phyloP scores from a whole-genome alignment of 2,329 filamentous ascomycete species.

The Aspergillus tanneri region DNA sequence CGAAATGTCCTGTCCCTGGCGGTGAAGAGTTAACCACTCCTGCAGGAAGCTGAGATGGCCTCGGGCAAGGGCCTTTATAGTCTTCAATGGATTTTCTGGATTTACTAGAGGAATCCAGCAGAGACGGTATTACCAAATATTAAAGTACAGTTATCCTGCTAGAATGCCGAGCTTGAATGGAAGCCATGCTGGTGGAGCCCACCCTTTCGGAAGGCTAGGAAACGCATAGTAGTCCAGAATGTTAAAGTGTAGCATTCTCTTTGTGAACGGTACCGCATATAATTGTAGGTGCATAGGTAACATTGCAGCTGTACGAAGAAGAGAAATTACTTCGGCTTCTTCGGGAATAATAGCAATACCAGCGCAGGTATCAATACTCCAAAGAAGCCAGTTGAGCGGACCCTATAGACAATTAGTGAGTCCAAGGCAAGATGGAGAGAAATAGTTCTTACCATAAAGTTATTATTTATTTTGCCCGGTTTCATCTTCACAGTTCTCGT shows the following conservation, averaged over 20 bases:
- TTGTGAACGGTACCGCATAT: conserved; percentile 62
- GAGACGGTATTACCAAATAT: conserved; percentile 24
- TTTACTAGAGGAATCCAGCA: neutral
- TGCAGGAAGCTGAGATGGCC: conserved; percentile 31
- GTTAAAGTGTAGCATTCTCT: conserved; percentile 61
- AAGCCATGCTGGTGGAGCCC: conserved; percentile 54
- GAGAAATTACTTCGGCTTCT: conserved; percentile 60
- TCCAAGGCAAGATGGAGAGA: no score
- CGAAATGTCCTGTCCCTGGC: conserved; percentile 35
- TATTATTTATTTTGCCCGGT: conserved; percentile 4
- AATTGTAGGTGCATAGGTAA: conserved; percentile 49
- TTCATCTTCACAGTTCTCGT: conserved; percentile 14
- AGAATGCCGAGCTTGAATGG: conserved; percentile 60
- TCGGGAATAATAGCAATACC: conserved; percentile 63
- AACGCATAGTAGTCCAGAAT: conserved; percentile 53
- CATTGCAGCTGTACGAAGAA: conserved; percentile 31
- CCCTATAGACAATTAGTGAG: conserved; percentile 8
- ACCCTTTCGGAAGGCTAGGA: conserved; percentile 46
- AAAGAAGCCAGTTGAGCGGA: conserved; percentile 61
- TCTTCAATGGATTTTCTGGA: conserved; percentile 1
- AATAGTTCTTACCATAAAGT: conserved; percentile 11
- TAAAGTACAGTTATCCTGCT: conserved; percentile 58
- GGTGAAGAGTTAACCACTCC: conserved; percentile 35
- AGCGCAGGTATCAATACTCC: conserved; percentile 47
- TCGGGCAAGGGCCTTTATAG: conserved; percentile 5